Evolutionary conservation across 176 grass and related monocot genomes (phyloP), one percentile per base, ranked within the genome.

Genomic region (Avena eriantha): DNA sequence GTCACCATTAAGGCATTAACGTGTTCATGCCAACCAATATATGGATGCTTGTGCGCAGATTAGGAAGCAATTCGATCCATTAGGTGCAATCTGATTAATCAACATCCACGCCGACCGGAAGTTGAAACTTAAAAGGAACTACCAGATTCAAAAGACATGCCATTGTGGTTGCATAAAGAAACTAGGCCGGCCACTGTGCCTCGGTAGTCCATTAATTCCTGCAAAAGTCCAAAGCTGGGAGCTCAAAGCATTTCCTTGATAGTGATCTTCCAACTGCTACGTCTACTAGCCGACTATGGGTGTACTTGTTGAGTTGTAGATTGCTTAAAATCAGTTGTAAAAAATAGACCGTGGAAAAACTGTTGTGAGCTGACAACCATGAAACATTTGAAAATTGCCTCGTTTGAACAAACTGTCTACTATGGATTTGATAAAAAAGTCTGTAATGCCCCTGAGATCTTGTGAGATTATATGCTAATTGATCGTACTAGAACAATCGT

Each of bases 201-300:
- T 59, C 50, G 11, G 3, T 56, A 16, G 46, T 51, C 68, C 43
- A 78, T n/a, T n/a, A n/a, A n/a, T 71, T 31, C 22, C 3, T n/a
- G 3, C 67, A 33, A 45, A 59, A 33, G 6, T 73, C 88, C 79
- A 78, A 83, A 83, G 57, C n/a, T 45, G 2, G n/a, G 53, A 82
- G 54, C 53, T 77, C 43, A 34, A 65, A 29, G 29, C 71, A 45
- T 82, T 69, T 36, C 17, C 22, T 17, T 13, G 88, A 81, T 15
- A 75, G 49, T 19, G 77, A 76, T 76, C 45, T 47, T 11, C 10
- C 45, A 47, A 47, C 45, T 47, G 10, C 45, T 47, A 47, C 45
- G 10, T 1, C 45, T 10, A 2, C 45, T 7, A 46, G 9, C 10
- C 9, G 9, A 47, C 2, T 47, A 41, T 41, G 29, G 29, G 29